Evolutionary conservation across 305 asterid genomes (phyloP), one percentile per base, ranked within the genome.

Genomic region (Vinca major): DNA sequence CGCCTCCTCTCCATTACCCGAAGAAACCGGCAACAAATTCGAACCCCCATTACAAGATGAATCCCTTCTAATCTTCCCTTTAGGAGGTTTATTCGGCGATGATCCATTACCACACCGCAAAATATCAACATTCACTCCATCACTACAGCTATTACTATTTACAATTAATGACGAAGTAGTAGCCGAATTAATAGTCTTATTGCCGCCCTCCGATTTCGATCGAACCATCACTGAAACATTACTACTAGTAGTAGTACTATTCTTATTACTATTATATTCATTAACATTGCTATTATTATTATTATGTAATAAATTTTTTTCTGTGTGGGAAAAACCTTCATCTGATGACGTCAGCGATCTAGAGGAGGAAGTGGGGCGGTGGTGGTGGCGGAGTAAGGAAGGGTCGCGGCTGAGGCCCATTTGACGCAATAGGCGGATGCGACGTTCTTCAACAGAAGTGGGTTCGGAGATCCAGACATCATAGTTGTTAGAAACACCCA

Each of bases 391-490:
- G 77, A 81, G 81, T 63, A 93, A 80, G 49, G 94, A 68, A 13
- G 90, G 89, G 80, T 93, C 96, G 7, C 85, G 78, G 53, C 75
- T 67, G 80, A 94, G 91, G 0, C 99, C 99, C 91, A 94, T 85
- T 78, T 81, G 91, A 52, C 77, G 73, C 71, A 94, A 85, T 48
- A 94, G 93, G 48, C 84, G 86, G 40, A 82, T 47, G 44, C 98
- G 93, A 54, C 99, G 97, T 83, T 89, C 92, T 61, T 85, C 82
- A 73, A 94, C 90, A 69, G 99, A 91, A 62, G 86, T 84, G 10
- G 98, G 97, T 67, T 79, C 89, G 63, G 98, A 89, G 81, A 85
- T 84, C 99, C 99, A 94, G 56, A 94, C 81, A 75, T 91, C 96
- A 75, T 91, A 94, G 82, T 80, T 83, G 3, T 70, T 72, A 11